Evolutionary conservation across 169 alveolate species (phyloP).

Genomic region (Cryptosporidium meleagridis): DNA sequence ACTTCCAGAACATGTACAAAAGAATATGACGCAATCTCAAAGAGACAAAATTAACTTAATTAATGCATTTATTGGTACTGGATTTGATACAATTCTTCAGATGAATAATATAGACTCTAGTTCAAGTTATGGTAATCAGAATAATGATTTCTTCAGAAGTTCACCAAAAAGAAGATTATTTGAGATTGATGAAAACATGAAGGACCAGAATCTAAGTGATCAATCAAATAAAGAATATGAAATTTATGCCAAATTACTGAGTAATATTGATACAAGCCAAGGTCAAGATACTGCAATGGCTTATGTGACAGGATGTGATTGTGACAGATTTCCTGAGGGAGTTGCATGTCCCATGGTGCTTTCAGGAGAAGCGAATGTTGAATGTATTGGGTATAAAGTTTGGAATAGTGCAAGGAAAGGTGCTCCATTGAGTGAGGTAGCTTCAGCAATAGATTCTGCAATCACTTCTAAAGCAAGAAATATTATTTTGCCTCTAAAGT

Average conservation of each 20-base stretch:
- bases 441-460: constrained; percentile 72
- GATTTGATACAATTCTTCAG: constrained; percentile 57
- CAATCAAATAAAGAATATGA: background rate
- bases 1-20: constrained; percentile 54
- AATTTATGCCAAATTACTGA: constrained; percentile 11
- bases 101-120: constrained; percentile 25
- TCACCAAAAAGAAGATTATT: constrained; percentile 35
- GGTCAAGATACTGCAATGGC: constrained; percentile 76
- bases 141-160: background rate
- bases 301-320: constrained; percentile 73
- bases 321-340: constrained; percentile 62
- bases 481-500: constrained; percentile 48
- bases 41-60: constrained; percentile 64
- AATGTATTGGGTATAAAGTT: constrained; percentile 72
- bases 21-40: constrained; percentile 57
- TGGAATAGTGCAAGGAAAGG: constrained; percentile 59
- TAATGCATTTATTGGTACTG: constrained; percentile 71
- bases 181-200: background rate
- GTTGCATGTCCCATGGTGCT: constrained; percentile 64
- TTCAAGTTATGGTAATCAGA: background rate
- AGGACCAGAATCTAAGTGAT: background rate
- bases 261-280: constrained; percentile 65
- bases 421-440: constrained; percentile 69
- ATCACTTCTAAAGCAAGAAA: constrained; percentile 41
- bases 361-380: constrained; percentile 64